Conservation (phyloP, 768 basidiomycete species). For the Boletus speciosus region DNA sequence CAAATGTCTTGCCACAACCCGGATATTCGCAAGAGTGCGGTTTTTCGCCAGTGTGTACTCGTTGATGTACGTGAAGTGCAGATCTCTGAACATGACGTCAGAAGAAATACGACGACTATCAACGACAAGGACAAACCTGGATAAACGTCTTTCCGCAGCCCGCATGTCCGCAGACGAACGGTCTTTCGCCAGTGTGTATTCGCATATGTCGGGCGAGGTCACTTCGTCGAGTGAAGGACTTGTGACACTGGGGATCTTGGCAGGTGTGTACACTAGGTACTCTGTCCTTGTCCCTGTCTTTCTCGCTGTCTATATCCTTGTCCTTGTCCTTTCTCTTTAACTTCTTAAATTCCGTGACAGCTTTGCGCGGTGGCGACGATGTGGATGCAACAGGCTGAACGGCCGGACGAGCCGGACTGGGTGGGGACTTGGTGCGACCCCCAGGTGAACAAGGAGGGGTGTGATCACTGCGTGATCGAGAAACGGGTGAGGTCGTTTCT, state of each 20-base stretch:
- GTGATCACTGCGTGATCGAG: slow-evolving; percentile 25
- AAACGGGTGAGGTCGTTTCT: slow-evolving; percentile 29
- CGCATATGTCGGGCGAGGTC: slow-evolving; percentile 83
- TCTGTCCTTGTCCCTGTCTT: slow-evolving; percentile 41
- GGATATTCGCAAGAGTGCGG: slow-evolving; percentile 90
- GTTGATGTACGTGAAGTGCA: slow-evolving; percentile 81
- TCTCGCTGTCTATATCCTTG: slow-evolving; percentile 29
- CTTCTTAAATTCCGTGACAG: slow-evolving; percentile 23
- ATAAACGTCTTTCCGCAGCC: slow-evolving; percentile 91
- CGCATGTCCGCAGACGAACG: slow-evolving; percentile 67
- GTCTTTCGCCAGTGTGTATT: slow-evolving; percentile 88
- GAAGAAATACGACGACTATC: not conserved
- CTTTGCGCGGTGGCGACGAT: slow-evolving; percentile 35
- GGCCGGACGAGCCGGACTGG: slow-evolving; percentile 32
- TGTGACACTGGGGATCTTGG: slow-evolving; percentile 69
- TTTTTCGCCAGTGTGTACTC: slow-evolving; percentile 91
- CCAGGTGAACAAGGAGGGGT: slow-evolving; percentile 21
- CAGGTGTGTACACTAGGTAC: slow-evolving; percentile 56
- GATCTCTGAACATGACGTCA: slow-evolving; percentile 57
- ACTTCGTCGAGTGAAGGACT: slow-evolving; percentile 79
- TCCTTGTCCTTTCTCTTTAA: slow-evolving; percentile 28
- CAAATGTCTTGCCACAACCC: slow-evolving; percentile 82
- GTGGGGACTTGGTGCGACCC: slow-evolving; percentile 33
- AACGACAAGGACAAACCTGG: slow-evolving; percentile 51
- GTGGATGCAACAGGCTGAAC: slow-evolving; percentile 52